Evolutionary conservation across 2,329 filamentous ascomycete genomes (phyloP).

Genomic region (Monosporascus sp.): DNA sequence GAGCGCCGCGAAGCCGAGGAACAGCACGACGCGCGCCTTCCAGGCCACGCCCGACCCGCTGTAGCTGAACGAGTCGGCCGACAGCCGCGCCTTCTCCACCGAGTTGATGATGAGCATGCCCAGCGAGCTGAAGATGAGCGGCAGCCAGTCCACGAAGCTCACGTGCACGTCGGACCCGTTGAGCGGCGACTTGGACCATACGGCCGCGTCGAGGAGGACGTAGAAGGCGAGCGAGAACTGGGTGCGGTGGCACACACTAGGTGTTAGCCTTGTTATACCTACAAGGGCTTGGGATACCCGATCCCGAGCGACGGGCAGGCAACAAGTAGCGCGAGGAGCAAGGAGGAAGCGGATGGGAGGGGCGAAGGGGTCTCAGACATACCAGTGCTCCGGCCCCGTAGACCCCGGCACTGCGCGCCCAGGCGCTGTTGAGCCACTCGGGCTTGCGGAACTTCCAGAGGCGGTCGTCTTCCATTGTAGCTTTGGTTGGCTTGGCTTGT

Average conservation of each 20-base stretch:
- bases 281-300: not conserved
- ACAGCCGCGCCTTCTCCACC: constrained; percentile 62
- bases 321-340: not conserved
- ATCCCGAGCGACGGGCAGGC: not conserved
- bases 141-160: constrained; percentile 66
- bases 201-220: constrained; percentile 61
- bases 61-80: constrained; percentile 59
- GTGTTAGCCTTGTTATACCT: not conserved
- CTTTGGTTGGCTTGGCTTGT: not conserved
- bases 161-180: constrained; percentile 60
- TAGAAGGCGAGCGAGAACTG: constrained; percentile 67
- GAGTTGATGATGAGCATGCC: constrained; percentile 70
- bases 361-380: constrained; percentile 26
- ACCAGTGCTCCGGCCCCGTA: constrained; percentile 61
- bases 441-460: constrained; percentile 64
- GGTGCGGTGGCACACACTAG: not conserved
- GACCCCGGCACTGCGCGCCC: constrained; percentile 59
- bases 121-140: constrained; percentile 60
- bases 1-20: constrained; percentile 60
- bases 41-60: constrained; percentile 59
- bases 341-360: not conserved
- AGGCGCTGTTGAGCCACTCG: constrained; percentile 62
- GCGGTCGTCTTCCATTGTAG: constrained; percentile 57
- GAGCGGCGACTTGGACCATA: constrained; percentile 57
- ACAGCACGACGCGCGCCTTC: constrained; percentile 65